These are phyloP conservation scores for Nectriaceae sp. DNA, from an alignment of 2,329 filamentous ascomycete genomes.

Conservation along the genomic window DNA sequence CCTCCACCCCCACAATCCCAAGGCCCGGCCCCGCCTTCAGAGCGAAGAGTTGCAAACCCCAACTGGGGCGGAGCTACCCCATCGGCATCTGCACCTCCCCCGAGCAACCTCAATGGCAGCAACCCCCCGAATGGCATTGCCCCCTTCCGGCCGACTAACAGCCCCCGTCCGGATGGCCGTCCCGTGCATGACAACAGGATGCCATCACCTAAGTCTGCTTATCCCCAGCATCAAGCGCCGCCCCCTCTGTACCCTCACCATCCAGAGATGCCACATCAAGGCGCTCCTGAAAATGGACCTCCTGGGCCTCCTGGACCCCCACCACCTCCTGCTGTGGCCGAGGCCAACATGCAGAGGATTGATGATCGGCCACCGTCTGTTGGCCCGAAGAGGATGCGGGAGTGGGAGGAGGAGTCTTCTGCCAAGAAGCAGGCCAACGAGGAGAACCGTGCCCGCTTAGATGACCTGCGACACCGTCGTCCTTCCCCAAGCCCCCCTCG, in stretches of 20 bases:
- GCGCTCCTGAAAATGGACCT: constrained; percentile 58
- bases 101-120: constrained; percentile 38
- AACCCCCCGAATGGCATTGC: constrained; percentile 57
- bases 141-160: constrained; percentile 71
- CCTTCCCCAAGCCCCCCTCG: constrained; percentile 69
- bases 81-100: constrained; percentile 39
- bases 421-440: constrained; percentile 88
- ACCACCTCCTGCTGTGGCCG: constrained; percentile 53
- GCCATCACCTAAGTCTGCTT: constrained; percentile 87
- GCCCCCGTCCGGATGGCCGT: constrained; percentile 81
- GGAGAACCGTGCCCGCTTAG: constrained; percentile 81
- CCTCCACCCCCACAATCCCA: constrained; percentile 48
- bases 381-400: constrained; percentile 79
- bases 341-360: constrained; percentile 64
- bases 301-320: constrained; percentile 55
- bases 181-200: constrained; percentile 82
- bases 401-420: constrained; percentile 85
- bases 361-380: constrained; percentile 78
- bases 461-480: constrained; percentile 80
- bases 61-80: constrained; percentile 59
- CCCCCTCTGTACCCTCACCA: constrained; percentile 66
- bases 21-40: constrained; percentile 49
- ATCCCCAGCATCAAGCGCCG: constrained; percentile 70
- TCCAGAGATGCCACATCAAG: constrained; percentile 58
- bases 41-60: constrained; percentile 61